Base-by-base conservation (phyloP, 441 rosid genomes). In the Adansonia gregorii region DNA sequence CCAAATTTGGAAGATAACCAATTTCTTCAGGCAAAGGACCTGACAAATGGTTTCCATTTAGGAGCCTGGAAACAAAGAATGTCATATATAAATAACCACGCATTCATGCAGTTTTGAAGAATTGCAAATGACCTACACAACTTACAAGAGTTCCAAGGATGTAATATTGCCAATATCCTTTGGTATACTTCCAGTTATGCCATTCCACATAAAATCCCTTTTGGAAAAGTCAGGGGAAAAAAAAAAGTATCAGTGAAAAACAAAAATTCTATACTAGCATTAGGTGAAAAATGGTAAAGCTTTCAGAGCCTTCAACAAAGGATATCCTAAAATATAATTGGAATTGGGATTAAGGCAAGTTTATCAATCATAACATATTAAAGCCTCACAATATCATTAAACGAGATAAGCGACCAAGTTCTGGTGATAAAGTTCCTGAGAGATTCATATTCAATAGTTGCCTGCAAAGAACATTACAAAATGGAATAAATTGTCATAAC, bases 141-240 rank as follows among this genome's bases (percentile, higher is more conserved):
- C 99, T 89, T 86, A 93, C 99, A 96, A 82, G 87, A 96, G 99
- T 60, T 71, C 55, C 83, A 96, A 79, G 78, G 99, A 76, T 78
- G 84, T 87, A 55, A 96, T 86, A 76, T 90, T 85, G 74, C 98
- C 98, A 76, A 96, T 93, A 86, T 94, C 98, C 83, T 90, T 92
- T 0, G 99, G 99, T 84, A 96, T 91, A 54, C 87, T 87, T 63
- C 99, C 99, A 67, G 73, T 89, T 22, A 96, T 81, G 27, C 73
- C 75, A 87, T 96, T 96, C 99, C 99, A 96, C 99, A 96, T 96
- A 81, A 94, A 93, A 82, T 93, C 97, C 90, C 99, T 96, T 54
- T 54, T 19, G 74, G 72, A 67, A 72, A 19, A 48, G 65, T 67
- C 17, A 76, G 41, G 54, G 41, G 54, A n/a, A 27, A 84, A 76